Base-by-base conservation (phyloP, 2,329 filamentous ascomycete genomes). In the Diaporthe sp. region DNA sequence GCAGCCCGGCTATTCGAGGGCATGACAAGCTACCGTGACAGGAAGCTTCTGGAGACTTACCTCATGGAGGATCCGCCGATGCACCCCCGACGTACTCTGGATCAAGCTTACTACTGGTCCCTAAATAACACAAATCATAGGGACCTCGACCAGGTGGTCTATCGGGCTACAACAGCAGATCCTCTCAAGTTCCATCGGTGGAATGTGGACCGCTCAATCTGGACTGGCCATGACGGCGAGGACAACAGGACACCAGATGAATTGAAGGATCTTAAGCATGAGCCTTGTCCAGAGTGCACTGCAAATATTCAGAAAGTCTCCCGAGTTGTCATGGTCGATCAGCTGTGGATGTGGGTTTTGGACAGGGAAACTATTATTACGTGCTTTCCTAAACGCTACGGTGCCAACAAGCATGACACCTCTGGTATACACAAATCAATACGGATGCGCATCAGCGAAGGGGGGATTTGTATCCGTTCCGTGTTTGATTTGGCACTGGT, bases 51-150 rank as follows among this genome's bases (percentile, higher is more conserved):
- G 0, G 73, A 81, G 13, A 72, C 76, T 2, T 82, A 81, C 46
- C 76, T 85, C 0, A 74, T 78, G 17, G 4, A 65, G 0, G 77
- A 82, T 1, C 78, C 81, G 0, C 83, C 80, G 37, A 76, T 82
- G 1, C 85, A 87, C 74, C 81, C 84, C 0, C 80, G 86, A 0
- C 79, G 85, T 1, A 87, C 86, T 0, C 79, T 87, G 1, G 85
- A 87, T 46, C 85, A 86, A 58, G 83, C 82, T 0, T 86, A 85
- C 75, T 84, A 84, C 53, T 82, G 82, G 80, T 83, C 82, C 1
- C 78, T 85, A 0, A 79, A 82, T 0, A 82, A 83, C 25, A 86
- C 85, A 0, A 77, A 79, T 13, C 76, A 77, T 2, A 77, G 85
- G 5, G 85, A 87, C 44, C 75, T 71, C 13, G 83, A 84, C 34